Conservation (phyloP, 2,329 filamentous ascomycete genomes). For the Herpotrichia juniperi region DNA sequence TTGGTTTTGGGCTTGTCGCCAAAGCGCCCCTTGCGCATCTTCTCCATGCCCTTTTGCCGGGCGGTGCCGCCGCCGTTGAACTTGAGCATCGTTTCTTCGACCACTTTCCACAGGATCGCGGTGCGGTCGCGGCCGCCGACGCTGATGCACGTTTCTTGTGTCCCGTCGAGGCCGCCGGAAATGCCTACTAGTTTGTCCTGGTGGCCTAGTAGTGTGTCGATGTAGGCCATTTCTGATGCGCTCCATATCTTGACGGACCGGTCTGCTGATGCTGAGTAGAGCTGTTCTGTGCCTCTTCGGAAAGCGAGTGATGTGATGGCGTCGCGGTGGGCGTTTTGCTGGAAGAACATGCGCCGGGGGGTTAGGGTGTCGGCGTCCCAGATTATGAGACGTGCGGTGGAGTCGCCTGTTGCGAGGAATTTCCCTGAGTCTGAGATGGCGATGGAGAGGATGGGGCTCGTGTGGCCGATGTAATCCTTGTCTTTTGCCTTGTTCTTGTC, state of each 20-base stretch:
- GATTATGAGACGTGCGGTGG: conserved; percentile 82
- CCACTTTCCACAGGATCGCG: conserved; percentile 92
- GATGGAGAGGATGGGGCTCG: conserved; percentile 78
- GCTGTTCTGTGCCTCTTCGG: conserved; percentile 82
- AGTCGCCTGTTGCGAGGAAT: conserved; percentile 88
- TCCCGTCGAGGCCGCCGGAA: conserved; percentile 62
- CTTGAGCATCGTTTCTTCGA: conserved; percentile 92
- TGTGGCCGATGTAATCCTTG: conserved; percentile 71
- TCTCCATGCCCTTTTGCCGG: conserved; percentile 46
- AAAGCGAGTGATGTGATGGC: conserved; percentile 85
- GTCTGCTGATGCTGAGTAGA: conserved; percentile 90
- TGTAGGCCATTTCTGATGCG: conserved; percentile 87
- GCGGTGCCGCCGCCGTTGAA: conserved; percentile 80
- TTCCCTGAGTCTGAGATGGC: conserved; percentile 89
- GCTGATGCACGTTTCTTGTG: conserved; percentile 86
- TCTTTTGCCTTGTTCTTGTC: conserved; percentile 65
- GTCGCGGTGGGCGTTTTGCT: conserved; percentile 88
- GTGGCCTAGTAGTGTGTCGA: conserved; percentile 95
- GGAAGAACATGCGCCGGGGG: conserved; percentile 82
- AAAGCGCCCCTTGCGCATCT: conserved; percentile 42
- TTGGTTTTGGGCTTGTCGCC: conserved; percentile 34
- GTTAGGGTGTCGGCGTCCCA: conserved; percentile 83
- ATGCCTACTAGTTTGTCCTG: conserved; percentile 89
- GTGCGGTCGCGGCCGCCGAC: conserved; percentile 92
- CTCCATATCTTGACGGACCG: conserved; percentile 96